These are phyloP conservation scores for Colletotrichum euphorbiae DNA, from an alignment of 2,329 filamentous ascomycete species.

Conservation along the genomic window DNA sequence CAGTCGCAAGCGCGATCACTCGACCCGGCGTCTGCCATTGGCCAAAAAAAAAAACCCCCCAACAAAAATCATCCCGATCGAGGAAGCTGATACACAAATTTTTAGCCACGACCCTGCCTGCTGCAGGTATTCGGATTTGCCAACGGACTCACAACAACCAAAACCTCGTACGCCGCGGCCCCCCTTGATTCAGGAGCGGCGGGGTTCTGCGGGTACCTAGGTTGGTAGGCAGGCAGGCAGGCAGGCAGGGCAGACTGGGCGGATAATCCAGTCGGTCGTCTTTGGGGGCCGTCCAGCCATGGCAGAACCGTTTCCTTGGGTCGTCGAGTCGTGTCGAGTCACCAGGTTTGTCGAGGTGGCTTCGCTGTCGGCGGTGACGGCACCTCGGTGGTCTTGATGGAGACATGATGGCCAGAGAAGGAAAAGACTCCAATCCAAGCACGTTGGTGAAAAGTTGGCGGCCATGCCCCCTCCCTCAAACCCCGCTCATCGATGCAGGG, in stretches of 20 bases:
- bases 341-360: not conserved
- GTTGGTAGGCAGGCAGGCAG: constrained; percentile 3
- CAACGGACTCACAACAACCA: not conserved
- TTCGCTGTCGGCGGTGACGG: not conserved
- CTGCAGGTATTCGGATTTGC: too few relatives aligned
- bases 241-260: constrained; percentile 12
- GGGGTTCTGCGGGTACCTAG: not conserved
- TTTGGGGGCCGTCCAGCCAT: not conserved
- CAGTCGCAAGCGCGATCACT: not conserved
- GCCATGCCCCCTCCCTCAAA: not conserved
- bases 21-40: too few relatives aligned
- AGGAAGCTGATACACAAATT: not conserved
- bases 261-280: not conserved
- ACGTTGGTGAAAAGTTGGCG: constrained; percentile 7
- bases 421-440: not conserved
- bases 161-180: constrained; percentile 2
- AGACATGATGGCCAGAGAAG: constrained; percentile 1
- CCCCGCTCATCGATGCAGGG: constrained; percentile 10
- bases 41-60: too few relatives aligned
- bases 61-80: too few relatives aligned
- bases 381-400: not conserved
- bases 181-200: not conserved
- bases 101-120: not conserved
- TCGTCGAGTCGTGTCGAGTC: not conserved
- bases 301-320: not conserved